phyloP scores from a whole-genome alignment of 345 rosid species.

The Salix exigua region DNA sequence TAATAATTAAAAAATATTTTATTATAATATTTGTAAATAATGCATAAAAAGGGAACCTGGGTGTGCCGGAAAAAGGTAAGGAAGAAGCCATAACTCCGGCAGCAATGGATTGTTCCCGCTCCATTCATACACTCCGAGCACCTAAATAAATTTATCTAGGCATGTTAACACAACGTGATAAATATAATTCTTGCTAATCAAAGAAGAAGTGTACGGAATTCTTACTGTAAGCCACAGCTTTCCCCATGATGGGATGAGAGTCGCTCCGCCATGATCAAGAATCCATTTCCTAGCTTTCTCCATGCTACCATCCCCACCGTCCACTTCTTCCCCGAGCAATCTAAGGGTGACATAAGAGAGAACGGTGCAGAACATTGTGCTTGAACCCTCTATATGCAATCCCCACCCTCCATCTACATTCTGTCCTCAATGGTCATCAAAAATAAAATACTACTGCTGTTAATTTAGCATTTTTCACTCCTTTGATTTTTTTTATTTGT shows the following conservation, averaged over 20 bases:
- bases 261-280: constrained; percentile 52
- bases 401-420: constrained; percentile 85
- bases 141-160: constrained; percentile 17
- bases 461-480: neutral
- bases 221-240: constrained; percentile 69
- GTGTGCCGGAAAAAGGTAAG: constrained; percentile 45
- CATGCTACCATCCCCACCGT: constrained; percentile 40
- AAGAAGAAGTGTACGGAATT: neutral
- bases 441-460: neutral
- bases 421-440: constrained; percentile 12
- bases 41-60: constrained; percentile 34
- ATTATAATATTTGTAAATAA: no score
- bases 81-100: constrained; percentile 74
- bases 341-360: constrained; percentile 53
- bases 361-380: constrained; percentile 54
- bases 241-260: constrained; percentile 73
- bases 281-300: constrained; percentile 57
- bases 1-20: no score
- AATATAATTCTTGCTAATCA: neutral
- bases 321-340: constrained; percentile 42
- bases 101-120: constrained; percentile 63
- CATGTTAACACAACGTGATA: no score
- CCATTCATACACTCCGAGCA: constrained; percentile 78
- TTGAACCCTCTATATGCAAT: constrained; percentile 58
- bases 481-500: neutral